Evolutionary conservation across 495 filamentous ascomycete species (phyloP).

Genomic region (Aspergillus coremiiformis): DNA sequence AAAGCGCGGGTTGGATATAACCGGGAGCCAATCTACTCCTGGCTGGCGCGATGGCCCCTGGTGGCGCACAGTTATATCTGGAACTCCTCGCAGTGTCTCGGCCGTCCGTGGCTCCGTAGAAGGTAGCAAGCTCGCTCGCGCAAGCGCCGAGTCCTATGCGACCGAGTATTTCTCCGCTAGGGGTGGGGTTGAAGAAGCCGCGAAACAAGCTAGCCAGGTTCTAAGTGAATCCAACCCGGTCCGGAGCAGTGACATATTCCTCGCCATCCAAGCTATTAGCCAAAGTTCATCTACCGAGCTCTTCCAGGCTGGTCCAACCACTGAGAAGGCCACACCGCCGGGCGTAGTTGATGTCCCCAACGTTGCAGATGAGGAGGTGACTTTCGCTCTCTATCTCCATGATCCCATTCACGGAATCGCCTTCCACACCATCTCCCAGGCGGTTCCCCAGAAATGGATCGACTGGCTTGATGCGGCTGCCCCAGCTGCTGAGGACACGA

Average conservation of each 20-base stretch:
- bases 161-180: slow-evolving; percentile 68
- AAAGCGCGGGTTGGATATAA: slow-evolving; percentile 53
- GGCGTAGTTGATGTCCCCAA: slow-evolving; percentile 44
- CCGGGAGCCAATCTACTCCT: slow-evolving; percentile 46
- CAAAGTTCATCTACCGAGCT: slow-evolving; percentile 55
- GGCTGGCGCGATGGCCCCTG: slow-evolving; percentile 88
- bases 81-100: slow-evolving; percentile 65
- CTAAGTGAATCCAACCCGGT: slow-evolving; percentile 80
- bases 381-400: slow-evolving; percentile 85
- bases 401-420: slow-evolving; percentile 89
- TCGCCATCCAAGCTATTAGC: slow-evolving; percentile 80
- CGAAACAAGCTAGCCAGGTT: slow-evolving; percentile 64
- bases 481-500: slow-evolving; percentile 39
- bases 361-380: slow-evolving; percentile 52
- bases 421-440: slow-evolving; percentile 76
- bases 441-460: slow-evolving; percentile 80
- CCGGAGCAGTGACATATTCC: slow-evolving; percentile 87
- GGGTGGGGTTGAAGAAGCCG: slow-evolving; percentile 74
- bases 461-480: slow-evolving; percentile 81
- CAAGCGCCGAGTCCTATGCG: slow-evolving; percentile 80
- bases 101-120: slow-evolving; percentile 72
- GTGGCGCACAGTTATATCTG: slow-evolving; percentile 68
- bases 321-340: slow-evolving; percentile 48
- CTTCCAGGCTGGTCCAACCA: slow-evolving; percentile 52
- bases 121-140: slow-evolving; percentile 81